These are phyloP conservation scores for Neurospora discreta DNA, from an alignment of 495 filamentous ascomycete species.

Conservation along the genomic window DNA sequence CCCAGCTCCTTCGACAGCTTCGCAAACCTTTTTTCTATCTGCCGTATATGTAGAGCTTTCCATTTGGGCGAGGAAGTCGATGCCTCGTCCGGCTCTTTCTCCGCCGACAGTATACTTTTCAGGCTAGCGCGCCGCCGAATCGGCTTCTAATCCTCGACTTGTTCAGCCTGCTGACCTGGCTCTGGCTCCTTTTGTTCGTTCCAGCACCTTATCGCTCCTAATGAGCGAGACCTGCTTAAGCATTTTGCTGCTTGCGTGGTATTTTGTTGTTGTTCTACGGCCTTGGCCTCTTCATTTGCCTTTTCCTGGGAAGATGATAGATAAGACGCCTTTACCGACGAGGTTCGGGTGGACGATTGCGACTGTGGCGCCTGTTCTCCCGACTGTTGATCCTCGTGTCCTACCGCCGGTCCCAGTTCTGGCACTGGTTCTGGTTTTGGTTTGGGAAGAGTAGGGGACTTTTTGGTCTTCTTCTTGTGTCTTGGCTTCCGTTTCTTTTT, in stretches of 20 bases:
- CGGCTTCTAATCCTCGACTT: too few relatives aligned
- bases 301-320: not conserved
- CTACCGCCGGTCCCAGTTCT: not conserved
- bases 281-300: not conserved
- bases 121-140: not conserved
- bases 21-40: not conserved
- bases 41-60: not conserved
- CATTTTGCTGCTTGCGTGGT: not conserved
- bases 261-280: not conserved
- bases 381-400: not conserved
- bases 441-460: not conserved
- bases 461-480: not conserved
- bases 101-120: not conserved
- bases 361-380: not conserved
- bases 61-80: not conserved
- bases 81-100: not conserved
- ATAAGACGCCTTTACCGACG: not conserved
- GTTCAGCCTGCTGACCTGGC: not conserved
- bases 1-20: not conserved
- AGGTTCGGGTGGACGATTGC: not conserved
- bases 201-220: not conserved
- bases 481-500: not conserved
- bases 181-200: not conserved
- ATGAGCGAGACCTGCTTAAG: not conserved
- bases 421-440: not conserved